Evolutionary conservation across 2,329 filamentous ascomycete species (phyloP), one percentile per base, ranked within the genome.

Genomic region (Sporothrix variecibatus): DNA sequence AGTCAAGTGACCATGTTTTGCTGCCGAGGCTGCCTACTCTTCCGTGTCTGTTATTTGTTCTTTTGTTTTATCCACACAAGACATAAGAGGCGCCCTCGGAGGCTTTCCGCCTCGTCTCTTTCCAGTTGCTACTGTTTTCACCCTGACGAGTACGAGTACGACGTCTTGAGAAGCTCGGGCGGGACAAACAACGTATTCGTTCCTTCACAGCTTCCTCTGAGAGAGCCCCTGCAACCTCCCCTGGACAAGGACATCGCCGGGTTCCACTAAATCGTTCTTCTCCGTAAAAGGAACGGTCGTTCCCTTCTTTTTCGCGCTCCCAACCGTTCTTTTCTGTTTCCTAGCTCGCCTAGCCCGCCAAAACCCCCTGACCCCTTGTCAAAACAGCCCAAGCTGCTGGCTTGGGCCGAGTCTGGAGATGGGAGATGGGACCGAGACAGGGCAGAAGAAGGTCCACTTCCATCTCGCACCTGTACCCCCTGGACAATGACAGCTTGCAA

Each of bases 1-100:
- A 62, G 53, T 49, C 53, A 43, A 60, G 68, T 71, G 69, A 43
- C 43, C 43, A 12, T 68, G 40, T 51, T 68, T 51, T 68, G 26
- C n/a, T 58, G 23, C 34, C 38, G 49, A 49, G 46, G 12, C 68
- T 53, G 31, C 31, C 20, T 38, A n/a, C n/a, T 23, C 23, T 53
- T 23, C 20, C 9, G 2, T 31, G 26, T 15, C 53, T 58, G 26
- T 31, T 58, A 58, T 58, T 58, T 31, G 6, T 40, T 40, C 31
- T 12, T 17, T n/a, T 60, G 2, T n/a, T n/a, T 38, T 8, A 34
- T 34, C 34, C 34, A 12, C 6, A n/a, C n/a, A 12, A 60, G 15
- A 60, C 23, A 34, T 34, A 34, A 60, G 15, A 28, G 7, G 11
- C 43, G 43, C n/a, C 17, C 49, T 34, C 31, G 53, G n/a, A 58